A percentile compares a stretch with the other conserved stretches of the same genome.
Conservation (phyloP, 371 early-diverging fungal species). For the Conidiobolus incongruus region DNA sequence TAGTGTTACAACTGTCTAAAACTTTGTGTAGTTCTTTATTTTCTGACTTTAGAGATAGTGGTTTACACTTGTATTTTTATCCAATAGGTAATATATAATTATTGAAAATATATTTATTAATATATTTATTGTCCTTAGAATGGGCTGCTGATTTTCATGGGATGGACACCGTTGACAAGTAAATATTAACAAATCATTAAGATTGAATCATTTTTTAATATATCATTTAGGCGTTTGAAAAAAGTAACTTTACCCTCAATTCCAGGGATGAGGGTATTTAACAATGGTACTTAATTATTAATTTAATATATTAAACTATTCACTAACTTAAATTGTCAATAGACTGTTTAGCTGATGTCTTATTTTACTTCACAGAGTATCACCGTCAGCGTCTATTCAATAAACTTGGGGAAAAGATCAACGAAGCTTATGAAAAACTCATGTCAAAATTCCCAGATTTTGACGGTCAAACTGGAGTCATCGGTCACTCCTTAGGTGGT, state of each 20-base stretch:
- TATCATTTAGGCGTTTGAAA: constrained; percentile 1
- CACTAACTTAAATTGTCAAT: too few relatives aligned
- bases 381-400: constrained; percentile 14
- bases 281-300: too few relatives aligned
- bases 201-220: background rate
- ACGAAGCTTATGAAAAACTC: constrained; percentile 12
- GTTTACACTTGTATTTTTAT: background rate
- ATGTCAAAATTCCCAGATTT: constrained; percentile 13
- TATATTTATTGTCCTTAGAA: background rate
- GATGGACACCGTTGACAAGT: constrained; percentile 3
- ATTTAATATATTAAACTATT: too few relatives aligned
- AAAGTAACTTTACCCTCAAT: constrained; percentile 4
- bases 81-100: constrained; percentile 1
- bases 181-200: background rate
- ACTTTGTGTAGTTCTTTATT: too few relatives aligned
- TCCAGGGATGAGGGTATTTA: constrained; percentile 17
- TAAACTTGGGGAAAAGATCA: constrained; percentile 14
- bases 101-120: background rate
- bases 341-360: constrained; percentile 11
- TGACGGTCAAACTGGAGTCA: constrained; percentile 12
- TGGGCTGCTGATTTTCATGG: constrained; percentile 4
- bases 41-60: background rate
- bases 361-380: constrained; percentile 6
- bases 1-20: background rate
- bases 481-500: constrained; percentile 21